Evolutionary conservation across 2,329 filamentous ascomycete genomes (phyloP).

Genomic region (Penicillium freii): DNA sequence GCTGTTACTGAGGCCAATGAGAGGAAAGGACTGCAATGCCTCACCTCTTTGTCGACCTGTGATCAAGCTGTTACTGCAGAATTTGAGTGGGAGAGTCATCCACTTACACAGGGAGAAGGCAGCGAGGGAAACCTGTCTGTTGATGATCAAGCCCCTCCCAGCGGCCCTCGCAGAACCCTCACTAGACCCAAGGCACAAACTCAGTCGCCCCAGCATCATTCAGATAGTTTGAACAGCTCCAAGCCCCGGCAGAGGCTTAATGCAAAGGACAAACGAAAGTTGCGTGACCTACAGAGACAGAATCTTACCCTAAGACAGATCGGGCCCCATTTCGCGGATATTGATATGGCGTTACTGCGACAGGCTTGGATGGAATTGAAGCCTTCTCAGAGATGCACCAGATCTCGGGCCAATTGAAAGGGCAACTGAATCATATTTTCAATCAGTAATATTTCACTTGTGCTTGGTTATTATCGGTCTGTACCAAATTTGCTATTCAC

Average conservation of each 20-base stretch:
- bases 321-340: no score
- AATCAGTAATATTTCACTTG: not conserved
- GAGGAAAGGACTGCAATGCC: no score
- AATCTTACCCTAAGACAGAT: constrained; percentile 11
- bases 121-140: not conserved
- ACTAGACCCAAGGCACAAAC: not conserved
- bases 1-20: not conserved
- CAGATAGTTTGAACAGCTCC: not conserved
- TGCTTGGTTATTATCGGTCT: not conserved
- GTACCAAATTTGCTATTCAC: not conserved
- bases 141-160: not conserved
- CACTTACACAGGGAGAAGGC: no score
- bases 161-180: not conserved
- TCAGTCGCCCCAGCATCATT: not conserved
- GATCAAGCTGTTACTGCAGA: no score
- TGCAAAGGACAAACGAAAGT: not conserved
- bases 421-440: not conserved
- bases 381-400: no score
- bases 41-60: no score
- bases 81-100: no score
- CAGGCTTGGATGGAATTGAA: no score
- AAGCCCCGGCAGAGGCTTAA: not conserved
- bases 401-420: not conserved
- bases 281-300: not conserved
- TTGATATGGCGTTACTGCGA: no score